Conservation (phyloP, 441 rosid species). For the Bocquillonia castaneifolia region DNA sequence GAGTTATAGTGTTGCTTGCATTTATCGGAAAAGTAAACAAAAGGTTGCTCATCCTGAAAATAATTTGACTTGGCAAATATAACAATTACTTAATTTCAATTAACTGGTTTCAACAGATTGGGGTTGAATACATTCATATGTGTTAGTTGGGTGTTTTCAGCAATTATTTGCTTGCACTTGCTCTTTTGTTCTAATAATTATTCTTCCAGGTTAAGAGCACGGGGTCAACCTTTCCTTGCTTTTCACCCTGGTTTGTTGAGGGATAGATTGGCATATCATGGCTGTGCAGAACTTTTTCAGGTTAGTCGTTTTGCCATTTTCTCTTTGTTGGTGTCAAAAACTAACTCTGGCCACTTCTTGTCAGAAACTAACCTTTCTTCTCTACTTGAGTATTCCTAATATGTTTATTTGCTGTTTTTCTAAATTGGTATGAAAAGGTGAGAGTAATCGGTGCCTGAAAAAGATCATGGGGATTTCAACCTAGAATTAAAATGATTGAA, state of each 20-base stretch:
- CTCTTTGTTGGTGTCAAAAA: slow-evolving; percentile 13
- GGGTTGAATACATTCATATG: not conserved
- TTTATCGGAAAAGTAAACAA: not conserved
- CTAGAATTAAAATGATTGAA: not conserved
- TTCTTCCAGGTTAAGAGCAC: slow-evolving; percentile 61
- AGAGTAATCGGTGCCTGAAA: not conserved
- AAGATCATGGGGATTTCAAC: not conserved
- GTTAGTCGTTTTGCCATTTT: slow-evolving; percentile 34
- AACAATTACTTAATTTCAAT: not conserved
- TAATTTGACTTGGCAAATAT: not conserved
- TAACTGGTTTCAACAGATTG: not conserved
- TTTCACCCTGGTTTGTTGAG: slow-evolving; percentile 87
- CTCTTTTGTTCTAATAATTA: slow-evolving; percentile 20
- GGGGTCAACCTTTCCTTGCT: slow-evolving; percentile 80
- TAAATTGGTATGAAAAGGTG: not conserved
- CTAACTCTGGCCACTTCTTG: not conserved
- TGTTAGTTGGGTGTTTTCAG: not conserved
- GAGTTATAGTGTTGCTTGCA: slow-evolving; percentile 2
- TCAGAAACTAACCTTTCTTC: not conserved
- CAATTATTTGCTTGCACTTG: slow-evolving; percentile 19
- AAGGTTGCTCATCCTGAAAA: slow-evolving; percentile 2
- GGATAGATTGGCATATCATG: slow-evolving; percentile 89
- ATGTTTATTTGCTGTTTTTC: slow-evolving; percentile 1
- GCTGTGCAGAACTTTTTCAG: slow-evolving; percentile 99
- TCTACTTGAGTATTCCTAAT: not conserved